Percentiles rank a stretch among this genome's conserved stretches.
phyloP scores from a whole-genome alignment of 345 rosid genomes.

The Stellera chamaejasme region DNA sequence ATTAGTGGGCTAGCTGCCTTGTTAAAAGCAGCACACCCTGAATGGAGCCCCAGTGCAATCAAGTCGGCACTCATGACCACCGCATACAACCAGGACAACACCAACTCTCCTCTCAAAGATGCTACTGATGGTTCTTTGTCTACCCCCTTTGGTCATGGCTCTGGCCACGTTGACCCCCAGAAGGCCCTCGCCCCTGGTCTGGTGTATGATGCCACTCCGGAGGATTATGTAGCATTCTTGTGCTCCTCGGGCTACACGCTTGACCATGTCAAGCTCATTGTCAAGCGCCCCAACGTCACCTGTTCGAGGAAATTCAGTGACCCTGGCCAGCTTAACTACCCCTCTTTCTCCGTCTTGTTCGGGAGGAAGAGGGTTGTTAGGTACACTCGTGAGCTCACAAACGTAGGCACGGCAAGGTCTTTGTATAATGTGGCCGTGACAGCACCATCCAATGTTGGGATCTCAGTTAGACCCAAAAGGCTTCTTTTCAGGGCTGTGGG shows the following conservation, averaged over 20 bases:
- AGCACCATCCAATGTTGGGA: conserved; percentile 40
- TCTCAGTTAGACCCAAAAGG: conserved; percentile 46
- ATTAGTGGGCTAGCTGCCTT: conserved; percentile 83
- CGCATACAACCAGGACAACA: conserved; percentile 62
- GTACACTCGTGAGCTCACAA: conserved; percentile 71
- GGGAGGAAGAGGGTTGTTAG: conserved; percentile 53
- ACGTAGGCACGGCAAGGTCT: conserved; percentile 63
- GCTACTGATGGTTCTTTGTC: conserved; percentile 55
- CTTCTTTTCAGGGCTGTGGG: conserved; percentile 53
- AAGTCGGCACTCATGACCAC: conserved; percentile 87
- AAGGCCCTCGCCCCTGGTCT: conserved; percentile 83
- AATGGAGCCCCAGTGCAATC: conserved; percentile 86
- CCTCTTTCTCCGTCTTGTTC: conserved; percentile 76
- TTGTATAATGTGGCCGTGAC: conserved; percentile 37
- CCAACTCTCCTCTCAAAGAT: conserved; percentile 52
- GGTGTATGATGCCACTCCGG: conserved; percentile 58
- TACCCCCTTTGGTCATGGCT: conserved; percentile 61
- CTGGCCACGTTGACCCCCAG: conserved; percentile 80
- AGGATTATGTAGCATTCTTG: conserved; percentile 63
- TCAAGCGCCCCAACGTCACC: conserved; percentile 50
- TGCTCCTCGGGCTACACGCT: conserved; percentile 65
- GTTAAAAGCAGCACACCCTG: conserved; percentile 76
- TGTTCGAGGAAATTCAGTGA: conserved; percentile 48
- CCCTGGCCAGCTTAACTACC: conserved; percentile 88
- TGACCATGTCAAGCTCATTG: conserved; percentile 51